Base-by-base conservation (phyloP, 2,329 filamentous ascomycete species). In the Parastagonospora avenae region DNA sequence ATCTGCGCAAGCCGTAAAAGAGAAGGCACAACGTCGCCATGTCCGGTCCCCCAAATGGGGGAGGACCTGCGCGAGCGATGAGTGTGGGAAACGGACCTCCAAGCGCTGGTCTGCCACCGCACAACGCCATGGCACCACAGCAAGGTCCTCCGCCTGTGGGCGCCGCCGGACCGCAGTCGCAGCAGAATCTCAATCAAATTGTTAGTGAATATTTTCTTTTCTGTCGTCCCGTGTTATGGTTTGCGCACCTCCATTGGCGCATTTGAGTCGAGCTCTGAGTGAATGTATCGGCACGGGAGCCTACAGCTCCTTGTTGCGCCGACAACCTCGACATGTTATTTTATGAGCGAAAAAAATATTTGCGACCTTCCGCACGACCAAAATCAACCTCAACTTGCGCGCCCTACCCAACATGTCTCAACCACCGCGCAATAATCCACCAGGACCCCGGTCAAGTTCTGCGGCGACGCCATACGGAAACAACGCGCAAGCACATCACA, bases 111-210 rank as follows among this genome's bases (percentile, higher is more conserved):
- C 63, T 74, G 27, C 67, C 68, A 36, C 66, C 70, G 29, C 72
- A 74, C 44, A 68, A 67, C 54, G 76, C 77, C 63, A 78, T 81
- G 71, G 72, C 77, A 49, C 77, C 79, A 54, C 78, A 80, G 55
- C 77, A 77, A 58, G 77, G 76, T 36, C 75, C 79, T 52, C 74
- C 80, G 52, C 74, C 81, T 52, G 73, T 78, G 56, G 66, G 74
- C 62, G 73, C 79, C 50, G 70, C 78, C 41, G 74, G 67, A n/a
- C 62, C 73, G 11, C 87, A 91, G 76, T 91, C 89, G 2, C 91
- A 93, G 57, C 91, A 95, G 66, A 96, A 97, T 69, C 76, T 97
- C 1, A 97, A 97, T 66, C 92, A 96, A 64, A 97, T 97, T 75
- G 93, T 97, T 82, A 83, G 92, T 80, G 27, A 15, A 38, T 8